Percentiles rank a stretch among this genome's conserved stretches.
phyloP scores from a whole-genome alignment of 495 filamentous ascomycete species.

The Penicillium crystallinum region DNA sequence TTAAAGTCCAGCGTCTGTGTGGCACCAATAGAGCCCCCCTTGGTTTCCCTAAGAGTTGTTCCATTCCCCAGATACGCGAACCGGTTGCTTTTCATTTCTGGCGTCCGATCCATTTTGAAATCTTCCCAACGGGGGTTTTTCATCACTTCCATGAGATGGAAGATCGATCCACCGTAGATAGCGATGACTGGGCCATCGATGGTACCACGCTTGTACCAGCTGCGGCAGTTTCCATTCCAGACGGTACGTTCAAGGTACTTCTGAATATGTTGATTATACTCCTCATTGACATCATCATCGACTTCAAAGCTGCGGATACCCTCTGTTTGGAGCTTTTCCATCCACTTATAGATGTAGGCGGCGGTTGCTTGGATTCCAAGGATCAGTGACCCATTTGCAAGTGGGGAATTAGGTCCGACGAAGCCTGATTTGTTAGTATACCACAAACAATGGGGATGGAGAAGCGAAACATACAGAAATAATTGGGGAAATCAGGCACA shows the following conservation, averaged over 20 bases:
- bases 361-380: background rate
- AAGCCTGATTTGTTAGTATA: constrained; percentile 23
- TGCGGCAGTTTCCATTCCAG: constrained; percentile 32
- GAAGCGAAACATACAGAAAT: constrained; percentile 18
- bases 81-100: constrained; percentile 34
- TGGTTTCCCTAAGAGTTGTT: constrained; percentile 5
- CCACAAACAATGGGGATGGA: background rate
- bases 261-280: constrained; percentile 22
- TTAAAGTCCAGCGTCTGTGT: constrained; percentile 15
- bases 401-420: constrained; percentile 49
- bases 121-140: constrained; percentile 43
- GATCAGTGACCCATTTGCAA: constrained; percentile 10
- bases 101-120: constrained; percentile 28
- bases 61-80: constrained; percentile 49
- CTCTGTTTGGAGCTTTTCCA: background rate
- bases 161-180: constrained; percentile 22
- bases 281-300: background rate
- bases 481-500: constrained; percentile 37
- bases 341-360: background rate
- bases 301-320: background rate
- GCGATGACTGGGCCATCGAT: constrained; percentile 9
- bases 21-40: constrained; percentile 9
- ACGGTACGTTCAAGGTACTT: constrained; percentile 31
- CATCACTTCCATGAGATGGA: constrained; percentile 47
- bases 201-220: constrained; percentile 34